These are phyloP conservation scores for Zygosaccharomyces sapae DNA, from an alignment of 1,139 yeast species.

Conservation along the genomic window DNA sequence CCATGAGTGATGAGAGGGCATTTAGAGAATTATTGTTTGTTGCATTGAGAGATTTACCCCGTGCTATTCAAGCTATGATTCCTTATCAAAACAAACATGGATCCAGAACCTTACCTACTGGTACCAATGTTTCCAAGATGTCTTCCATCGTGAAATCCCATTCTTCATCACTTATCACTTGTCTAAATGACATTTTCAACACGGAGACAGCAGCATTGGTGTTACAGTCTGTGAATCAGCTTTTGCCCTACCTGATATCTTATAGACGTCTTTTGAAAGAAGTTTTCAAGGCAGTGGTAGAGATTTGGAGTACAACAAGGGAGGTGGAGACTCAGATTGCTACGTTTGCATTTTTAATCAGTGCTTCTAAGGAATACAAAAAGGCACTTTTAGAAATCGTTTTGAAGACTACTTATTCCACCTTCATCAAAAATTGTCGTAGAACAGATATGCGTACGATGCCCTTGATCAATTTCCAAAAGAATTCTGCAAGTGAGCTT, in stretches of 20 bases:
- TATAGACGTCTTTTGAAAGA: conserved; percentile 76
- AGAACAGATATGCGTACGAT: conserved; percentile 82
- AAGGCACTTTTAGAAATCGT: conserved; percentile 55
- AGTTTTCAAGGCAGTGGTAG: conserved; percentile 59
- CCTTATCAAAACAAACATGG: conserved; percentile 50
- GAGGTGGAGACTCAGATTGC: conserved; percentile 77
- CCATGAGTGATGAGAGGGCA: conserved; percentile 71
- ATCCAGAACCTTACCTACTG: conserved; percentile 53
- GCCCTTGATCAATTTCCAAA: conserved; percentile 81
- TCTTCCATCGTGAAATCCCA: conserved; percentile 67
- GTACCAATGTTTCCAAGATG: conserved; percentile 55
- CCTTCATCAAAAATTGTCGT: conserved; percentile 75
- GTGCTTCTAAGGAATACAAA: conserved; percentile 64
- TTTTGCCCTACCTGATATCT: conserved; percentile 77
- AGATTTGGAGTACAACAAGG: conserved; percentile 70
- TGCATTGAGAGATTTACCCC: conserved; percentile 73
- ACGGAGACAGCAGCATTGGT: conserved; percentile 76
- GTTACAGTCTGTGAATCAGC: conserved; percentile 63
- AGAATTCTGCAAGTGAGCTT: conserved; percentile 81
- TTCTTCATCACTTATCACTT: conserved; percentile 61
- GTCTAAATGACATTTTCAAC: conserved; percentile 69
- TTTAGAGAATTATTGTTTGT: conserved; percentile 70
- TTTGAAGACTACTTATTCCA: conserved; percentile 69
- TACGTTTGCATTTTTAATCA: conserved; percentile 80
- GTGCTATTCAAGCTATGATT: conserved; percentile 61